phyloP scores from a whole-genome alignment of 441 rosid genomes.

The Adansonia rubrostipa region DNA sequence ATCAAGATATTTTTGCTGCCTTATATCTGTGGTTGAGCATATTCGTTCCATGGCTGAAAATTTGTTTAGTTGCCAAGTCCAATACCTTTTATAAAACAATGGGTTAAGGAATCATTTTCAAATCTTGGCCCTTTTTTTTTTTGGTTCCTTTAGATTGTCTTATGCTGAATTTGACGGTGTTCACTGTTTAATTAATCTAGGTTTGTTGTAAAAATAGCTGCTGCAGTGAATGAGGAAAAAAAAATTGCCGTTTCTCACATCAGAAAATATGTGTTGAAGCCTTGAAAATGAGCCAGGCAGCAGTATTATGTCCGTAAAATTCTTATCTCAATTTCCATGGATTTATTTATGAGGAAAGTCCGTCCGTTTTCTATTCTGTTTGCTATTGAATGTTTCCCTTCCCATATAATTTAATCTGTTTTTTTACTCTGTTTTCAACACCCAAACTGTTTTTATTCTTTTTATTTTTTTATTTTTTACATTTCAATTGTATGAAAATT shows the following conservation, averaged over 20 bases:
- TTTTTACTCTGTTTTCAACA: too few relatives aligned
- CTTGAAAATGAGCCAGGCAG: slow-evolving; percentile 99
- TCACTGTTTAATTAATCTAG: slow-evolving; percentile 41
- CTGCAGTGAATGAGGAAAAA: slow-evolving; percentile 82
- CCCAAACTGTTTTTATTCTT: too few relatives aligned
- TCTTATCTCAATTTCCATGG: slow-evolving; percentile 20
- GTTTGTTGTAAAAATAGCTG: slow-evolving; percentile 91
- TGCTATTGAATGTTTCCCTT: neutral
- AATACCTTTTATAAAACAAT: too few relatives aligned
- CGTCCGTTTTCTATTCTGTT: neutral
- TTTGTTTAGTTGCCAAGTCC: too few relatives aligned
- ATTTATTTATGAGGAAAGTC: neutral
- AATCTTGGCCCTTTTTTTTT: too few relatives aligned
- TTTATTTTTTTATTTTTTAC: too few relatives aligned
- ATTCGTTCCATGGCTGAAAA: too few relatives aligned
- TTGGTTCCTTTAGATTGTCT: slow-evolving; percentile 11
- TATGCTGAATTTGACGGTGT: slow-evolving; percentile 11
- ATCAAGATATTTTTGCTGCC: too few relatives aligned
- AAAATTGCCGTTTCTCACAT: slow-evolving; percentile 88
- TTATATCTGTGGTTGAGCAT: too few relatives aligned
- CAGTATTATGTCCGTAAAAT: slow-evolving; percentile 92
- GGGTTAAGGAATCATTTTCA: too few relatives aligned
- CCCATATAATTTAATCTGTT: neutral
- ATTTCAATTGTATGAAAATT: too few relatives aligned
- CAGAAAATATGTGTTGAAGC: slow-evolving; percentile 99